Evolutionary conservation across 805 yeast genomes (phyloP).

Genomic region (Starmerella potacharoeniae): DNA sequence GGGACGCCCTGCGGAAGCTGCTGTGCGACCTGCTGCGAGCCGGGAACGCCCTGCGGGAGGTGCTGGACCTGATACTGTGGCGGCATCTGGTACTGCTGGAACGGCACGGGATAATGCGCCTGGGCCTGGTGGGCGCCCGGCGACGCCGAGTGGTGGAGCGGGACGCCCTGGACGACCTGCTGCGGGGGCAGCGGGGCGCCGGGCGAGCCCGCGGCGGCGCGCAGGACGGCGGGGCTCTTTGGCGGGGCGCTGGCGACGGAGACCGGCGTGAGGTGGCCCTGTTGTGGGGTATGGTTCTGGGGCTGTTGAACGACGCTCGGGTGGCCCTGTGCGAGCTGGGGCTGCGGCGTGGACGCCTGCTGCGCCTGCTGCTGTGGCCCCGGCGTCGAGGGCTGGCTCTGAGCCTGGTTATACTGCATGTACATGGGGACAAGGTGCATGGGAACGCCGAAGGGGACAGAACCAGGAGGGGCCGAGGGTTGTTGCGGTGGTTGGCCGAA

Average conservation of each 20-base stretch:
- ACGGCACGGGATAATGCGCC: slow-evolving; percentile 1
- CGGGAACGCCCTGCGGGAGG: slow-evolving; percentile 1
- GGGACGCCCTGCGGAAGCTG: slow-evolving; percentile 4
- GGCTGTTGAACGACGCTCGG: neutral
- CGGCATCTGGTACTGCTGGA: slow-evolving; percentile 5
- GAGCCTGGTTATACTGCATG: slow-evolving; percentile 9
- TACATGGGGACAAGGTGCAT: slow-evolving; percentile 10
- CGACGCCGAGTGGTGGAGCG: neutral
- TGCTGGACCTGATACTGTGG: slow-evolving; percentile 6
- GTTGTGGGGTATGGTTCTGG: slow-evolving; percentile 1
- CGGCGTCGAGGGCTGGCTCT: slow-evolving; percentile 4
- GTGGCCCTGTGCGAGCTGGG: slow-evolving; percentile 2
- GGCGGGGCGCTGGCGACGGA: neutral
- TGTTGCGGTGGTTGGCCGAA: slow-evolving; percentile 17
- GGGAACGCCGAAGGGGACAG: slow-evolving; percentile 10
- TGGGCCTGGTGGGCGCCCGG: slow-evolving; percentile 3
- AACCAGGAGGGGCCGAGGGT: slow-evolving; percentile 8
- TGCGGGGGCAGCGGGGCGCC: neutral
- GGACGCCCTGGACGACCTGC: neutral
- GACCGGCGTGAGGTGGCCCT: slow-evolving; percentile 1
- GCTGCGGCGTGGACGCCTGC: slow-evolving; percentile 1
- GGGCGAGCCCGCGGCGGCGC: neutral
- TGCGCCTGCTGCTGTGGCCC: slow-evolving; percentile 4
- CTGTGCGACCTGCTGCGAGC: slow-evolving; percentile 2
- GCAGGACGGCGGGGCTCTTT: neutral